Evolutionary conservation across 192 early-diverging fungal species (phyloP).

Genomic region (Umbelopsis vinacea): DNA sequence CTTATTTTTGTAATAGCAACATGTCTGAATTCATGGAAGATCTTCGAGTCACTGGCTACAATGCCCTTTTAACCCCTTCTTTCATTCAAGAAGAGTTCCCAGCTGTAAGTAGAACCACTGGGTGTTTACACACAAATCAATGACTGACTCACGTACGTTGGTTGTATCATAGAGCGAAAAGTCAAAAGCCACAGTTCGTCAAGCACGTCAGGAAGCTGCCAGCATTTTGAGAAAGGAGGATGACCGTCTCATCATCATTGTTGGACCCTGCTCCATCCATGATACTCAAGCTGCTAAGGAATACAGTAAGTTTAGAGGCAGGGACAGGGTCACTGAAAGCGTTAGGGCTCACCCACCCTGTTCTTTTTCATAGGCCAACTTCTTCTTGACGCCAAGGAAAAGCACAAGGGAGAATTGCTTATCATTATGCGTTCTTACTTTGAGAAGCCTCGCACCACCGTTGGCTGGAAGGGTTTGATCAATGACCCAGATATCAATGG

Average conservation of each 20-base stretch:
- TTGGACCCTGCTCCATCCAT: constrained; percentile 98
- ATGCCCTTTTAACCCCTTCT: constrained; percentile 90
- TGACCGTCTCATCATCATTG: constrained; percentile 88
- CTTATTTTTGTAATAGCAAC: not conserved
- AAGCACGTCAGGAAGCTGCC: constrained; percentile 64
- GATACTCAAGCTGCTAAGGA: constrained; percentile 84
- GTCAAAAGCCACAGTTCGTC: constrained; percentile 46
- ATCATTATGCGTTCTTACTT: constrained; percentile 98
- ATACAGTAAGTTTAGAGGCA: constrained; percentile 62
- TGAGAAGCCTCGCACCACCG: constrained; percentile 97
- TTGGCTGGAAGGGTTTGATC: constrained; percentile 89
- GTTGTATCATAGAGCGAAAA: constrained; percentile 36
- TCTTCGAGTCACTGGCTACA: constrained; percentile 85
- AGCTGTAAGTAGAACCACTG: constrained; percentile 49
- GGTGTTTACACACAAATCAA: not conserved
- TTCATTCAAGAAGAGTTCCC: constrained; percentile 87
- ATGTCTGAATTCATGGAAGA: constrained; percentile 71
- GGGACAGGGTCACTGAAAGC: not conserved
- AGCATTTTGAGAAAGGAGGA: constrained; percentile 79
- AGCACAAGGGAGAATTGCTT: constrained; percentile 73
- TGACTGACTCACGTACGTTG: not conserved
- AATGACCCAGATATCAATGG: constrained; percentile 79
- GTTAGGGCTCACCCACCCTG: too few species aligned
- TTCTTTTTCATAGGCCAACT: constrained; percentile 1
- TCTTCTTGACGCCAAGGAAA: constrained; percentile 57